A percentile compares a stretch with the other conserved stretches of the same genome.
These are phyloP conservation scores for Solidago caesia DNA, from an alignment of 129 eudicot genomes.

Conservation along the genomic window DNA sequence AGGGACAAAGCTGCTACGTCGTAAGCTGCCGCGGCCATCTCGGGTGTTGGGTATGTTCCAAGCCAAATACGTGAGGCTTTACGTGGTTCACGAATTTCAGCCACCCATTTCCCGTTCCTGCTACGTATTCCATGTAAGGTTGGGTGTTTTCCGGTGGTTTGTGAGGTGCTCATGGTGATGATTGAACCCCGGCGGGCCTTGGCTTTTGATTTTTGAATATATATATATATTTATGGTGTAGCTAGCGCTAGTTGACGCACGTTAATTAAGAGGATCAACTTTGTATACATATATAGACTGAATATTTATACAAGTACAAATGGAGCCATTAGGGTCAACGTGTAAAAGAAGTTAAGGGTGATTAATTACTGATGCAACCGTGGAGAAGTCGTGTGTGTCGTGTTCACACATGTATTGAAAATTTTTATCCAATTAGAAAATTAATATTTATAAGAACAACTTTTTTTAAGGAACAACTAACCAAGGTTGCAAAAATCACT, in stretches of 20 bases:
- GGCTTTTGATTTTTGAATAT: background rate
- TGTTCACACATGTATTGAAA: background rate
- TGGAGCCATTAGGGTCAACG: background rate
- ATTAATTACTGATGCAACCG: slow-evolving; percentile 27
- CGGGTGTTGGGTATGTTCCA: slow-evolving; percentile 58
- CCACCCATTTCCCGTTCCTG: slow-evolving; percentile 70
- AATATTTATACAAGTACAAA: slow-evolving; percentile 18
- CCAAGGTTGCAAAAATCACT: too few relatives aligned
- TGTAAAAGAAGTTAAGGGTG: background rate
- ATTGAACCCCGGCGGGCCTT: background rate
- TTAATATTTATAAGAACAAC: too few relatives aligned
- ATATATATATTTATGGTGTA: background rate
- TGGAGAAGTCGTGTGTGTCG: slow-evolving; percentile 42
- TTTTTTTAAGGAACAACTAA: too few relatives aligned
- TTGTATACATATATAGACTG: slow-evolving; percentile 7
- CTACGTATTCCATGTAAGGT: slow-evolving; percentile 44
- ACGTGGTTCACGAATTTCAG: slow-evolving; percentile 67
- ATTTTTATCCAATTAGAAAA: too few relatives aligned
- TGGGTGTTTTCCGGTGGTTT: slow-evolving; percentile 48
- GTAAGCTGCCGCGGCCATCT: slow-evolving; percentile 77
- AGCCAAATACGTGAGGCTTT: slow-evolving; percentile 68
- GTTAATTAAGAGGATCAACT: too few relatives aligned
- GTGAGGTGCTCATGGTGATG: slow-evolving; percentile 32
- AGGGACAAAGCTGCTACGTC: slow-evolving; percentile 77
- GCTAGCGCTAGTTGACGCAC: background rate